Percentiles rank a stretch among this genome's conserved stretches.
Conservation (phyloP, 116 monocot genomes). For the Phalaenopsis hybrid region DNA sequence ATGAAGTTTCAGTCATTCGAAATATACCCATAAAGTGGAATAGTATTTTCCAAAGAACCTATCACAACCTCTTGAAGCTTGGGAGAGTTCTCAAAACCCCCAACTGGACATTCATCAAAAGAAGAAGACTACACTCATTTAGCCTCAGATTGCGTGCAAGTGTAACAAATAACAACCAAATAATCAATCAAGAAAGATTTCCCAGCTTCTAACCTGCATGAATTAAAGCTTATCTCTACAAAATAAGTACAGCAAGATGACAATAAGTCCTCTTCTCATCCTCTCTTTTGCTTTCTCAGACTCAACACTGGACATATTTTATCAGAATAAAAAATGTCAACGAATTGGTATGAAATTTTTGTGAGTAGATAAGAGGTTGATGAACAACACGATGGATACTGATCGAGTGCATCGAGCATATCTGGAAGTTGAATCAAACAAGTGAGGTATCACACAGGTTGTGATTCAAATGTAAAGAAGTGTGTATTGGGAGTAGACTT, state of each 20-base stretch:
- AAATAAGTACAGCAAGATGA: slow-evolving; percentile 1
- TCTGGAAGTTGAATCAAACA: slow-evolving; percentile 23
- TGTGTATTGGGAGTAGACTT: not conserved
- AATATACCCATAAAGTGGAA: no score
- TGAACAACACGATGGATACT: slow-evolving; percentile 54
- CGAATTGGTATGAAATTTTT: not conserved
- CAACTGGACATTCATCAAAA: no score
- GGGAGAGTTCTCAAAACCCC: no score
- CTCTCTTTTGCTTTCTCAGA: not conserved
- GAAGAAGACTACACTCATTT: no score
- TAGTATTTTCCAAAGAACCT: no score
- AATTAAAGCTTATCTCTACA: slow-evolving; percentile 1
- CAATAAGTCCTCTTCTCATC: not conserved
- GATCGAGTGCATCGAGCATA: slow-evolving; percentile 84
- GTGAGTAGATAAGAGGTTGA: not conserved
- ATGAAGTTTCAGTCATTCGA: no score
- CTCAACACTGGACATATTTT: slow-evolving; percentile 13
- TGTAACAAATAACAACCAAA: no score
- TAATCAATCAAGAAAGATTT: not conserved
- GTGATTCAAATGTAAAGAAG: not conserved
- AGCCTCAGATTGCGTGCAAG: no score
- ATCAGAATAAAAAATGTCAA: not conserved
- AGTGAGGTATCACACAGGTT: not conserved
- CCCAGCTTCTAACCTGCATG: not conserved
- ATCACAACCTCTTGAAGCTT: no score